Base-by-base conservation (phyloP, 1,284 basidiomycete species). In the Bondarzewia mesenterica region DNA sequence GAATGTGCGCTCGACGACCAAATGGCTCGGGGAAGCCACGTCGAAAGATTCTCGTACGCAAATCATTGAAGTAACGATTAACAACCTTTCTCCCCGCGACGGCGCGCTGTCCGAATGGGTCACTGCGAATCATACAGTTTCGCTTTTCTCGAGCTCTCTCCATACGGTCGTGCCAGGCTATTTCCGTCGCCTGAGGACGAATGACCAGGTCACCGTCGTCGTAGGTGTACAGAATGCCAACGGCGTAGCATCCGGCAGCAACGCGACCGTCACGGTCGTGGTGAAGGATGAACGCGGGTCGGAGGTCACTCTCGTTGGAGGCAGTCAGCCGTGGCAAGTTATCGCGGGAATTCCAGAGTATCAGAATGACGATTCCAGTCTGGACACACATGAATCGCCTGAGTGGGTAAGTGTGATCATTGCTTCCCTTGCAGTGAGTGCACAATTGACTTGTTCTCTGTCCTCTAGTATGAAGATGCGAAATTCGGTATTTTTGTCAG, bases 401-500 rank as follows among this genome's bases (percentile, higher is more conserved):
- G 66, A 64, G 32, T 80, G 77, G 74, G 75, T 74, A 50, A 42
- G 67, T 58, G n/a, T n/a, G n/a, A 14, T n/a, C n/a, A 36, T 23
- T 42, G 36, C 2, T 42, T 5, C 2, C 4, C 20, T 3, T 14
- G 10, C 46, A n/a, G 14, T 16, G 43, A 44, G 7, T 42, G 39
- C 35, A 6, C 38, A n/a, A 26, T 55, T 41, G 21, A 41, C 8
- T 4, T 8, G 2, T 3, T 23, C 7, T 14, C 4, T 20, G 6
- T 4, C 20, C 7, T 7, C n/a, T 21, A 66, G 74, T 78, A 67
- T 67, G 71, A 64, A 50, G 63, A 70, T 42, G 76, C 70, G 10
- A 78, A 78, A 56, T 78, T 69, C 53, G 77, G 77, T 3, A 79
- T 81, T 35, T 80, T 82, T 44, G 76, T 77, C 50, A 58, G 74